These are phyloP conservation scores for Penicillium pulvis DNA, from an alignment of 495 filamentous ascomycete genomes.

Conservation along the genomic window DNA sequence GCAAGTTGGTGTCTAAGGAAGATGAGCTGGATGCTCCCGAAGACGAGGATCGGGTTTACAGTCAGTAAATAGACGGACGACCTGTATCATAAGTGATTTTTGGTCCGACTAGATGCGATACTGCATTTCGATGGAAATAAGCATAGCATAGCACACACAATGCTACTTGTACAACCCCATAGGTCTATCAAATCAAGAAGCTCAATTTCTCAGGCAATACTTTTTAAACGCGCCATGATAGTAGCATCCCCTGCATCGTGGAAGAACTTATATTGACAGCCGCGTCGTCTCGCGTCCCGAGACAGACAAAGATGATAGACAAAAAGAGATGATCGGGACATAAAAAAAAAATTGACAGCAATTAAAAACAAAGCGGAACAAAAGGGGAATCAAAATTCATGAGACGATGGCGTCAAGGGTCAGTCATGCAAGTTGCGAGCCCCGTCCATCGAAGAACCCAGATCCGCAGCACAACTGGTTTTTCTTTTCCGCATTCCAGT, in stretches of 20 bases:
- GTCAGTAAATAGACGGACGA: conserved; percentile 18
- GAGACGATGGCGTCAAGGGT: conserved; percentile 46
- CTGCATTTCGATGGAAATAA: neutral
- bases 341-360: conserved; percentile 20
- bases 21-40: conserved; percentile 57
- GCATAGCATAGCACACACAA: neutral
- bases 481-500: conserved; percentile 7
- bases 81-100: neutral
- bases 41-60: conserved; percentile 33
- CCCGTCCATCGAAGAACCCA: conserved; percentile 23
- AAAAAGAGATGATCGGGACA: conserved; percentile 21
- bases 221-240: conserved; percentile 5
- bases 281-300: conserved; percentile 24
- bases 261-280: conserved; percentile 35
- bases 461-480: conserved; percentile 5
- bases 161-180: too few relatives aligned
- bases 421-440: conserved; percentile 31
- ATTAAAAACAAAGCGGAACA: conserved; percentile 32
- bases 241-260: conserved; percentile 18
- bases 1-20: conserved; percentile 55
- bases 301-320: conserved; percentile 27
- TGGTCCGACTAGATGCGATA: neutral
- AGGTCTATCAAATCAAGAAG: neutral
- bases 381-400: conserved; percentile 52
- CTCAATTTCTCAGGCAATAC: neutral